phyloP scores from a whole-genome alignment of 1,284 basidiomycete species.

The Schizophyllum commune region DNA sequence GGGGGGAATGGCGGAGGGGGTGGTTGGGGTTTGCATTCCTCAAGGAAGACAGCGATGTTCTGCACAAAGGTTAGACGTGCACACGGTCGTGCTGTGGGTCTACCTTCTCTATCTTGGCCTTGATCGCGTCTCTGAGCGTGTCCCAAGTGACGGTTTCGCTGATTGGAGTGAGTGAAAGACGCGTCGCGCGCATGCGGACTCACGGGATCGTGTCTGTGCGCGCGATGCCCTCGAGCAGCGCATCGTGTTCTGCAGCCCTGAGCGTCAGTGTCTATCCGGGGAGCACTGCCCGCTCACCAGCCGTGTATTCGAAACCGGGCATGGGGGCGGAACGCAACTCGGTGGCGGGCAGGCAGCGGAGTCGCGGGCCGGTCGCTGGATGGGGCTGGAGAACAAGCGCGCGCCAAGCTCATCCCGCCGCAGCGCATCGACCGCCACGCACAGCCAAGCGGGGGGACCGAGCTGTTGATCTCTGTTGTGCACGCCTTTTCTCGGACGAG shows the following conservation, averaged over 20 bases:
- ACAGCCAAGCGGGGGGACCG: not conserved
- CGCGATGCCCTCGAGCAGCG: constrained; percentile 58
- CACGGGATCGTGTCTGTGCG: constrained; percentile 67
- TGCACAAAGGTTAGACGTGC: constrained; percentile 22
- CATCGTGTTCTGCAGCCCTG: constrained; percentile 48
- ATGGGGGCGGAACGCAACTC: not conserved
- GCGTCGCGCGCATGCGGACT: constrained; percentile 13
- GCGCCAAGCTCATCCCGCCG: not conserved
- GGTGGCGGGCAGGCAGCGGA: not conserved
- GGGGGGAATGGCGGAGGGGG: constrained; percentile 35
- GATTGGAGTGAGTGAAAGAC: constrained; percentile 9
- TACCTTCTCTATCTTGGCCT: constrained; percentile 61
- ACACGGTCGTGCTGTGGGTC: constrained; percentile 7
- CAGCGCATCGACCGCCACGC: not conserved
- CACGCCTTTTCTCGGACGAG: not conserved
- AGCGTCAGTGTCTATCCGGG: not conserved
- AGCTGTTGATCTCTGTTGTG: not conserved
- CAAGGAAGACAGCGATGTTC: constrained; percentile 55
- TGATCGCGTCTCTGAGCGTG: constrained; percentile 63
- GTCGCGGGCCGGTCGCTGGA: not conserved
- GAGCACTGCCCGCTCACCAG: not conserved
- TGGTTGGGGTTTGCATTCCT: constrained; percentile 31
- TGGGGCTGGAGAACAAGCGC: not conserved
- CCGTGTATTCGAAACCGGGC: not conserved
- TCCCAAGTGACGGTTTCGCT: constrained; percentile 50